Evolutionary conservation across 768 basidiomycete genomes (phyloP), one percentile per base, ranked within the genome.

Genomic region (Pleurotus sapidus): DNA sequence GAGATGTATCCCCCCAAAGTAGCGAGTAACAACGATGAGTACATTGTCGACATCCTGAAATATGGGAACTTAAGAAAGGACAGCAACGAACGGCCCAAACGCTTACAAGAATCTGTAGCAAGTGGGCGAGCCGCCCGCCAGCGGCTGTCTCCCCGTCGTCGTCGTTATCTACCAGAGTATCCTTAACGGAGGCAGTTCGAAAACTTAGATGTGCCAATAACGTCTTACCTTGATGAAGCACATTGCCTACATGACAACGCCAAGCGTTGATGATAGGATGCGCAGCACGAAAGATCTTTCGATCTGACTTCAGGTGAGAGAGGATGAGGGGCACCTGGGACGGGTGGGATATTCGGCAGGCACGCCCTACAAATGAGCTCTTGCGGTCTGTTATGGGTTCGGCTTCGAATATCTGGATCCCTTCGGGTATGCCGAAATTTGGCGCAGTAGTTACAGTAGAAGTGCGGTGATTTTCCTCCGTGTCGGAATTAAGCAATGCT

Each of bases 101-200:
- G 65, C 84, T 49, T 58, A 92, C 92, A 47, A 97, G 68, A 46
- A 96, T 93, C 60, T 95, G 93, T 4, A 99, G 73, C 1, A 99
- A 79, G 69, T 98, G 95, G 0, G 93, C 93, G 18, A 98, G 73
- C 15, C 96, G 82, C 43, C 89, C 86, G 4, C 96, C 96, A 17
- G 96, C 96, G 1, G 93, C 94, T 0, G 89, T 86, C 73, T 99
- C 96, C 1, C 95, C 93, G 57, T 98, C 91, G 59, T 98, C 95
- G 57, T 95, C 93, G 58, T 97, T 95, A 65, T 98, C 95, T 93
- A 17, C 45, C n/a, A 15, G 43, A 14, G 7, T 11, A 11, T 43
- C 46, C 57, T 47, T 30, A 48, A 49, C 30, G 39, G n/a, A 42
- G 25, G 23, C 39, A 12, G 42, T 14, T 38, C 49, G 17, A 51